Base-by-base conservation (phyloP, 169 alveolate genomes). In the Eimeria tenella region DNA sequence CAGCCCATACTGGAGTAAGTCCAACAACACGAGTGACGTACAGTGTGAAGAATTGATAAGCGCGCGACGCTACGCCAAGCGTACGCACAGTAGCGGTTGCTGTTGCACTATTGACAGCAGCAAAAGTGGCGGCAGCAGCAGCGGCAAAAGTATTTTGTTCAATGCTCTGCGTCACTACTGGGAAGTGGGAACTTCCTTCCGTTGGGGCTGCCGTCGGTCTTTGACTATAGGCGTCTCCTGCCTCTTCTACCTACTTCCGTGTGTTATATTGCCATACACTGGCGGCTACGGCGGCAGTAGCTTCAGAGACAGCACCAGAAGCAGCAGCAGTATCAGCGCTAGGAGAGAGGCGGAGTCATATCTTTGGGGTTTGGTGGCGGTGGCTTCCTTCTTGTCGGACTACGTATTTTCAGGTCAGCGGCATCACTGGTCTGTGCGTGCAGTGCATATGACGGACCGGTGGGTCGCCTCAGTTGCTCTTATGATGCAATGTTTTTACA, bases 141-240 rank as follows among this genome's bases (percentile, higher is more conserved):
- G 68, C 68, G 31, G 17, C 84, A 25, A 42, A 75, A 50, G 68
- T 49, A 17, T 75, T 6, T 17, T 49, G 3, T 50, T 17, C 68
- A 25, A 56, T 15, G 86, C 68, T 15, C 15, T 75, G 65, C 6
- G 49, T 7, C 86, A 75, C 68, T 75, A 75, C 49, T 75, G 86
- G 86, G 65, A 19, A 49, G 86, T 75, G 19, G 86, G 86, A 0
- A 7, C 63, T 19, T n/a, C 86, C n/a, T 75, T 75, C 50, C 63
- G 86, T 11, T 87, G 93, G 93, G 93, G 86, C 55, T 42, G 86
- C 15, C 93, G 93, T 23, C 93, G 86, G 74, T 87, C 93, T 31
- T 50, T n/a, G 42, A 65, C 74, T 31, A 71, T 87, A 31, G 93
- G 73, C 58, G 31, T 87, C 68, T 87, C 93, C 21, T 87, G 84